These are phyloP conservation scores for Hypholoma fasciculare DNA, from an alignment of 768 basidiomycete species.

Conservation along the genomic window DNA sequence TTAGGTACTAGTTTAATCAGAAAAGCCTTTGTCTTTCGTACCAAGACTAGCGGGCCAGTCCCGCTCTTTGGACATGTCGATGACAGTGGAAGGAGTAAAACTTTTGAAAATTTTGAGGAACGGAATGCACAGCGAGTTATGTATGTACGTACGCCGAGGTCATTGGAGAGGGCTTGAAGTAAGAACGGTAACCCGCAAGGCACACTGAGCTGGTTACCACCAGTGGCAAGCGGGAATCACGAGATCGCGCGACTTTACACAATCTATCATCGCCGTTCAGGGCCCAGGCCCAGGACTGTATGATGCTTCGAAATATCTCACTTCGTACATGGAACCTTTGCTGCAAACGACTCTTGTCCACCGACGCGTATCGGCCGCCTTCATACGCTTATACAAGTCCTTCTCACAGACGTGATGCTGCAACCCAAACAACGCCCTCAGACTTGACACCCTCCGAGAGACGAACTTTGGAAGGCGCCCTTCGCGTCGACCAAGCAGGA, in stretches of 20 bases:
- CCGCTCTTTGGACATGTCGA: slow-evolving; percentile 68
- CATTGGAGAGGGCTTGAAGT: slow-evolving; percentile 23
- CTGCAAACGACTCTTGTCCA: slow-evolving; percentile 2
- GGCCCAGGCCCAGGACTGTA: no score
- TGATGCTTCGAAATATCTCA: slow-evolving; percentile 1
- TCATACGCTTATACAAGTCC: slow-evolving; percentile 53
- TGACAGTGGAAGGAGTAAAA: slow-evolving; percentile 52
- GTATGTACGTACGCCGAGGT: slow-evolving; percentile 36
- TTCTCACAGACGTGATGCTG: slow-evolving; percentile 31
- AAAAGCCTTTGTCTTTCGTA: slow-evolving; percentile 18
- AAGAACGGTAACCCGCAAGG: no score
- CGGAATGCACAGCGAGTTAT: background rate
- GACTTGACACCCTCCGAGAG: slow-evolving; percentile 51
- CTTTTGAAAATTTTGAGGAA: slow-evolving; percentile 30
- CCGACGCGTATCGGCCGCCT: slow-evolving; percentile 8
- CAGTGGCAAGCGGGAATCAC: background rate
- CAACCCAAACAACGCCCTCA: slow-evolving; percentile 54
- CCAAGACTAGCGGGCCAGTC: slow-evolving; percentile 74
- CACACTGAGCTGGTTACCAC: no score
- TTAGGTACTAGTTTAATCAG: background rate
- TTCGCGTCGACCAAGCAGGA: slow-evolving; percentile 94
- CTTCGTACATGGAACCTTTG: background rate
- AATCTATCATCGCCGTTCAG: no score
- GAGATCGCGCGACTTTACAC: slow-evolving; percentile 8
- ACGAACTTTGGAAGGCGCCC: slow-evolving; percentile 55